These are phyloP conservation scores for Sugiyamaella neomexicana DNA, from an alignment of 1,139 yeast species.

Conservation along the genomic window DNA sequence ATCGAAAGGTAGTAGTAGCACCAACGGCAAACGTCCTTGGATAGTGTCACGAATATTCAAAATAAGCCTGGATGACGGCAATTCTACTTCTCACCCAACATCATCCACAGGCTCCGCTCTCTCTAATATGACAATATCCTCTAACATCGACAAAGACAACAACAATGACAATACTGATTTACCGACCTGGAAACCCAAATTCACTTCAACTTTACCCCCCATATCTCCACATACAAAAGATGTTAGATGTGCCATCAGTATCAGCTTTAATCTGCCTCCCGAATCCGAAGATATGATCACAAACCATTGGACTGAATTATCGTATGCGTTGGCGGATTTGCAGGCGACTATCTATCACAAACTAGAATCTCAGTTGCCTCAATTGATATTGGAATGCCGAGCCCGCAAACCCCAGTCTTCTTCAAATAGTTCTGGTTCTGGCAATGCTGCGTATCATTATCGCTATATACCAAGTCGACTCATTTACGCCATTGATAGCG, in stretches of 20 bases:
- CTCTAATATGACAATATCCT: neutral
- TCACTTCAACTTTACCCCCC: slow-evolving; percentile 4
- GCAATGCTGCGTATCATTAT: neutral
- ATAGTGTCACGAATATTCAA: slow-evolving; percentile 30
- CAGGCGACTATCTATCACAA: slow-evolving; percentile 24
- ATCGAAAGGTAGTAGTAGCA: slow-evolving; percentile 1
- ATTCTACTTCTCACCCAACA: neutral
- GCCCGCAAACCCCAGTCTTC: neutral
- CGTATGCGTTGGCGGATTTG: slow-evolving; percentile 31
- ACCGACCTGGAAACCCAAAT: slow-evolving; percentile 18
- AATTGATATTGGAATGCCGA: slow-evolving; percentile 19
- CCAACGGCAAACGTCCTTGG: slow-evolving; percentile 22
- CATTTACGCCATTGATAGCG: slow-evolving; percentile 19
- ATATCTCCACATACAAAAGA: slow-evolving; percentile 18
- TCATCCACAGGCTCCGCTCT: neutral
- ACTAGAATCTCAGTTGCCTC: slow-evolving; percentile 23
- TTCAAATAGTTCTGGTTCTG: neutral
- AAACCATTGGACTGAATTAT: slow-evolving; percentile 35
- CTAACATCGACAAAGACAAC: neutral
- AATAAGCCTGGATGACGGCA: slow-evolving; percentile 20
- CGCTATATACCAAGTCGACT: neutral
- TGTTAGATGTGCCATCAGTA: slow-evolving; percentile 30
- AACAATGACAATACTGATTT: slow-evolving; percentile 1
- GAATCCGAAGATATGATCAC: slow-evolving; percentile 29
- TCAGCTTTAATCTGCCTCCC: slow-evolving; percentile 26